Conservation (phyloP, 345 rosid genomes). For the Gossypium sturtianum region DNA sequence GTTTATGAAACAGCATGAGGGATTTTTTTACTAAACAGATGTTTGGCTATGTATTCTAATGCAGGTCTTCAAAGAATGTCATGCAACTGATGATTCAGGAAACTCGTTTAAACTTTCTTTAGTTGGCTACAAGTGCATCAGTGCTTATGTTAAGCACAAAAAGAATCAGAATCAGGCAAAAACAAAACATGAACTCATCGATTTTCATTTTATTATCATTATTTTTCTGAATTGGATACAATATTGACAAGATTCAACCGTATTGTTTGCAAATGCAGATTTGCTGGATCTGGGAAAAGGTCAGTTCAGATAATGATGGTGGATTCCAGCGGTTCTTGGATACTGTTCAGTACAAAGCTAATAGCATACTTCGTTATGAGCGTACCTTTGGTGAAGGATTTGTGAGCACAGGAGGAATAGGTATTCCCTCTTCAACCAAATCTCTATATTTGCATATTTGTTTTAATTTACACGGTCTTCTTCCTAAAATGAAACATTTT, state of each 20-base stretch:
- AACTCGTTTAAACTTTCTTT: conserved; percentile 75
- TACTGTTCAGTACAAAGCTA: conserved; percentile 80
- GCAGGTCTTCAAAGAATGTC: conserved; percentile 83
- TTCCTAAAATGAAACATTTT: not conserved
- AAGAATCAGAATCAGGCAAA: conserved; percentile 94
- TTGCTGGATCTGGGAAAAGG: conserved; percentile 95
- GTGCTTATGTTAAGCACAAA: conserved; percentile 92
- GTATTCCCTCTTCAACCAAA: conserved; percentile 32
- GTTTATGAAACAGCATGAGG: not conserved
- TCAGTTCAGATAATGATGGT: conserved; percentile 63
- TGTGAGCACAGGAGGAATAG: conserved; percentile 96
- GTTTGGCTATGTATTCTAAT: conserved; percentile 3
- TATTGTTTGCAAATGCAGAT: conserved; percentile 49
- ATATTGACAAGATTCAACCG: not conserved
- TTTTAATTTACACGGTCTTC: not conserved
- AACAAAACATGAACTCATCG: conserved; percentile 10
- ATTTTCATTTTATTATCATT: not conserved
- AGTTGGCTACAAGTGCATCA: conserved; percentile 81
- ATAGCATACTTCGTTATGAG: conserved; percentile 85
- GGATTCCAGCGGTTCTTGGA: conserved; percentile 97
- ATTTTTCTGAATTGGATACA: conserved; percentile 5
- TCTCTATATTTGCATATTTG: not conserved
- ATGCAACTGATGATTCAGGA: conserved; percentile 45
- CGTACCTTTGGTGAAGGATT: conserved; percentile 88
- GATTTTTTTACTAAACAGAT: not conserved